Evolutionary conservation across 2,329 filamentous ascomycete genomes (phyloP).

Genomic region (Cladosporium sp.): DNA sequence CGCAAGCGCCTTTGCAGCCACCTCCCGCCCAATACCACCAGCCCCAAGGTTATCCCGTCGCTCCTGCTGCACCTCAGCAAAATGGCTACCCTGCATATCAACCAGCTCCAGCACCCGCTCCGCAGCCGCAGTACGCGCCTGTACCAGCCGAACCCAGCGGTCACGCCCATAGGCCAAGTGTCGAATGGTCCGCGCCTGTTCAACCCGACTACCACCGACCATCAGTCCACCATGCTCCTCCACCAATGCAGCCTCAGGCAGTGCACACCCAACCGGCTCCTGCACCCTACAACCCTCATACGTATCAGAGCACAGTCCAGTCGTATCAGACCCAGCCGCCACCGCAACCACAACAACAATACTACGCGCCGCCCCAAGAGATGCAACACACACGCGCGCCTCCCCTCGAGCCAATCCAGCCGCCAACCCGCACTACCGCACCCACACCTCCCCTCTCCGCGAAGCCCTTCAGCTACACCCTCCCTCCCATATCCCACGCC

Average conservation of each 20-base stretch:
- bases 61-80: conserved; percentile 24
- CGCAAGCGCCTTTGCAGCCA: conserved; percentile 33
- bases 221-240: conserved; percentile 35
- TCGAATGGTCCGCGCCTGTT: conserved; percentile 32
- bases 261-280: conserved; percentile 24
- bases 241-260: conserved; percentile 24
- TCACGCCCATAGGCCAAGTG: conserved; percentile 33
- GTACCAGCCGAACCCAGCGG: conserved; percentile 16
- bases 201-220: conserved; percentile 34
- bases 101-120: conserved; percentile 25
- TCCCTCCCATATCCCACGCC: conserved; percentile 40
- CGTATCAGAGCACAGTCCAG: conserved; percentile 18
- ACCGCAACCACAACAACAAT: conserved; percentile 14
- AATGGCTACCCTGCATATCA: conserved; percentile 37
- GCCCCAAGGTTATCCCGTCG: conserved; percentile 19
- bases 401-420: conserved; percentile 22
- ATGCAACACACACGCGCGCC: conserved; percentile 16
- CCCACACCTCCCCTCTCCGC: conserved; percentile 17
- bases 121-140: conserved; percentile 34
- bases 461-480: conserved; percentile 23
- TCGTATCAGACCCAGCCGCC: conserved; percentile 11
- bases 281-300: conserved; percentile 30
- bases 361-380: conserved; percentile 20
- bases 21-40: conserved; percentile 24
- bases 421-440: conserved; percentile 20